phyloP scores from a whole-genome alignment of 2,329 filamentous ascomycete species.

The Neofusicoccum sp. region DNA sequence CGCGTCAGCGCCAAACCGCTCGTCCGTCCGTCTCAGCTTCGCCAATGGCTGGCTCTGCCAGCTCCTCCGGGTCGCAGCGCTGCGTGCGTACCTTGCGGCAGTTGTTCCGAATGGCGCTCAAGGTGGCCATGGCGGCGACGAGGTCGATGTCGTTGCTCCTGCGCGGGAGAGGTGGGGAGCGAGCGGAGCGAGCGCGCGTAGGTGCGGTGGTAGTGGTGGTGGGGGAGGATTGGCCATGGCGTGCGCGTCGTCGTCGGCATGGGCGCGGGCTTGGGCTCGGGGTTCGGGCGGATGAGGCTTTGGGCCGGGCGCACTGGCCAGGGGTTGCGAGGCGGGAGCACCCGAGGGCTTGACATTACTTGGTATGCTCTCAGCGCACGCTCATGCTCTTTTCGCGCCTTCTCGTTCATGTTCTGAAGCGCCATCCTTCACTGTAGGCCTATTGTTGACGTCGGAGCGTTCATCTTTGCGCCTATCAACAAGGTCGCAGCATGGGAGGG shows the following conservation, averaged over 20 bases:
- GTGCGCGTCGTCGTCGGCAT: neutral
- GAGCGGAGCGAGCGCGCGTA: neutral
- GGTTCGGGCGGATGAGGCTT: neutral
- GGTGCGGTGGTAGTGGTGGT: neutral
- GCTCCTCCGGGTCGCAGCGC: too few relatives aligned
- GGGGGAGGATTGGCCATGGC: neutral
- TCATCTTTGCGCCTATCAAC: too few relatives aligned
- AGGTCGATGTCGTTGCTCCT: too few relatives aligned
- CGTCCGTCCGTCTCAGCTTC: neutral
- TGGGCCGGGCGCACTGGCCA: neutral
- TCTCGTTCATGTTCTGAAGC: too few relatives aligned
- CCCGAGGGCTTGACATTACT: neutral
- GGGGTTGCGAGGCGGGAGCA: neutral
- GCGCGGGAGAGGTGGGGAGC: neutral
- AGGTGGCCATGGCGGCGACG: slow-evolving; percentile 33
- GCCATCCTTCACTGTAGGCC: too few relatives aligned
- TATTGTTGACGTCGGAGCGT: too few relatives aligned
- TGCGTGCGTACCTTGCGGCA: slow-evolving; percentile 48
- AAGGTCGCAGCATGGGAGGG: too few relatives aligned
- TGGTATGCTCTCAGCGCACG: too few relatives aligned
- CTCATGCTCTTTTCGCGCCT: too few relatives aligned
- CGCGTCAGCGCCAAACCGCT: neutral
- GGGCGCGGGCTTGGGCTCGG: slow-evolving; percentile 5
- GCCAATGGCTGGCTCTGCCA: neutral
- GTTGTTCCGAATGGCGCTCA: slow-evolving; percentile 44